Evolutionary conservation across 306 rosid species (phyloP), one percentile per base, ranked within the genome.

Genomic region (Prosopis cineraria): DNA sequence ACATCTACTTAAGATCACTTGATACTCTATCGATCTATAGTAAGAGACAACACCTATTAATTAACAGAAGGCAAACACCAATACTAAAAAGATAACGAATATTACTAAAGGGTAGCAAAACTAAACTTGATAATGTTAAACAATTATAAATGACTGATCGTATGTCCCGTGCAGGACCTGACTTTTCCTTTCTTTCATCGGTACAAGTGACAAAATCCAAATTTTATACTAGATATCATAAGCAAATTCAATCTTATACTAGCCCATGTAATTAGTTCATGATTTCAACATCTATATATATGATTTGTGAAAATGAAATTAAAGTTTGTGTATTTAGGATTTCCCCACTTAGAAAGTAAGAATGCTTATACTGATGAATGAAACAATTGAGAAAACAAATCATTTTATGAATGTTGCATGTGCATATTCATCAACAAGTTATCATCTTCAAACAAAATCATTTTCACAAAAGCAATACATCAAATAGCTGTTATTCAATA

Each of bases 181-280:
- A 39, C 55, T 40, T 45, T 64, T 72, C 72, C 52, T 25, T 17
- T 36, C 76, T 33, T 34, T 59, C 30, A 70, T 55, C 33, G 40
- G 75, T 40, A 75, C 39, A 36, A 73, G 36, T 25, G 30, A 56
- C 72, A 75, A 79, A 64, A 52, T 10, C 65, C 39, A 50, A 39
- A 45, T 63, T 83, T 50, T 62, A 45, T 74, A 36, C 68, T 79
- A 45, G 50, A 13, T 66, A 55, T n/a, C 78, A 36, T 24, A 37
- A 66, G 43, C 22, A 50, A 75, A 75, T 47, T 16, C 3, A n/a
- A 30, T n/a, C n/a, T n/a, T n/a, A n/a, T n/a, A n/a, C n/a, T n/a
- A n/a, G n/a, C n/a, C n/a, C n/a, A n/a, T n/a, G n/a, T 62, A 3
- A 31, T 31, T 31, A 52, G 73, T 63, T 37, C 48, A 16, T 11